Base-by-base conservation (phyloP, 169 alveolate genomes). In the Plasmodium cynomolgi region DNA sequence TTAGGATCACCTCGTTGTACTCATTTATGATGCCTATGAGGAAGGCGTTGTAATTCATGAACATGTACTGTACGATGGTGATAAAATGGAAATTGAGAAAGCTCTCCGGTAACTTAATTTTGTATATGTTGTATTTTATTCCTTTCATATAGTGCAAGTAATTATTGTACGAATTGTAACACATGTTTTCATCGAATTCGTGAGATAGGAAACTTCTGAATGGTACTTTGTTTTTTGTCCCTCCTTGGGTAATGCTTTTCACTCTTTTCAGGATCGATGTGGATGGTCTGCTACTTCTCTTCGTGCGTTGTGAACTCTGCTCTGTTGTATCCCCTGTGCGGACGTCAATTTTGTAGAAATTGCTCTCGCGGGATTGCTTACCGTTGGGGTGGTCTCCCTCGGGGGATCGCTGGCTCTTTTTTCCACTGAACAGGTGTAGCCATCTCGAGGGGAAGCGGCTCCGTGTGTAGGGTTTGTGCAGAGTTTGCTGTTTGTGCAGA, bases 1-100 rank as follows among this genome's bases (percentile, higher is more conserved):
- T 91, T 29, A 91, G 84, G 50, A 72, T 56, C 26, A 91, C 47
- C 58, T 91, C 83, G 77, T 47, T 23, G 23, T 71, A 72, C 56
- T 91, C 68, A 91, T 91, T 82, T 44, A 91, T 83, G 26, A 91
- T 91, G 17, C 95, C 95, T 47, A 91, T 91, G n/a, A 91, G 47
- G 68, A 82, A 91, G 33, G 86, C 80, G 34, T 83, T 91, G 58
- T 91, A 91, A 81, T 91, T 81, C 84, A 91, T 71, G 62, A 81
- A 91, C 84, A 91, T 91, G 41, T 82, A 91, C 13, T 91, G 92
- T 5, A 83, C 95, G 15, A 91, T 91, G 6, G 95, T 77, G n/a
- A 83, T 26, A 82, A 91, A 91, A 82, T 91, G 92, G 3, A 68
- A 34, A 73, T 91, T 50, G 37, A 91, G 77, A 72, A 91, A 91